Evolutionary conservation across 495 filamentous ascomycete species (phyloP), one percentile per base, ranked within the genome.

Genomic region (Talaromyces ruber): DNA sequence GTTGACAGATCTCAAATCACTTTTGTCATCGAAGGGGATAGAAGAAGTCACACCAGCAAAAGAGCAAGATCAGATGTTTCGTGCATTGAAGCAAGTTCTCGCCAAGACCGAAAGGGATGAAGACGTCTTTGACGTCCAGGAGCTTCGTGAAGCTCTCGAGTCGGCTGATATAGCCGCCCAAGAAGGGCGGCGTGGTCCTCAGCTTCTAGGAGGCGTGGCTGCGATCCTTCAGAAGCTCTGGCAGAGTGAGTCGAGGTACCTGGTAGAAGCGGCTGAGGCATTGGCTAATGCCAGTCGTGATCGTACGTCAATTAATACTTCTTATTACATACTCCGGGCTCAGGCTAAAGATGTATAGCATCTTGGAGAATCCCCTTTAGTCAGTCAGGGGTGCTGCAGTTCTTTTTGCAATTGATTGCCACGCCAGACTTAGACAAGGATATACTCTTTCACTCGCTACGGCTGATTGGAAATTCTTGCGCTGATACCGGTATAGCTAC

Each of bases 401-500:
- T 90, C 62, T 88, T 90, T 64, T 75, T 91, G 9, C 67, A 76
- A 18, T 64, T 86, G 5, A 65, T 89, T 50, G 71, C 81, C 9
- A 73, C 68, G 0, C 71, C 65, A 18, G 70, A 70, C 2, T 61
- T 70, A 24, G 70, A 80, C 12, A 60, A 70, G 21, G 63, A 64
- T 30, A 58, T 81, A 29, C 63, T 79, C 32, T 70, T 82, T 6
- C 85, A 90, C 64, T 78, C 82, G 28, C 74, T 94, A 30, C 84
- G 89, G 16, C 64, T 93, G 25, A 76, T 92, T 66, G 90, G 88
- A 2, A 93, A 93, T 71, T 85, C 84, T n/a, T 92, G 89, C 71
- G 90, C 90, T 51, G 90, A 93, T 68, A 87, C 84, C 60, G 84
- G 89, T 89, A 28, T 16, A 62, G 12, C 18, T 32, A 62, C 43